phyloP scores from a whole-genome alignment of 805 yeast genomes.

The Blastobotrys americana region DNA sequence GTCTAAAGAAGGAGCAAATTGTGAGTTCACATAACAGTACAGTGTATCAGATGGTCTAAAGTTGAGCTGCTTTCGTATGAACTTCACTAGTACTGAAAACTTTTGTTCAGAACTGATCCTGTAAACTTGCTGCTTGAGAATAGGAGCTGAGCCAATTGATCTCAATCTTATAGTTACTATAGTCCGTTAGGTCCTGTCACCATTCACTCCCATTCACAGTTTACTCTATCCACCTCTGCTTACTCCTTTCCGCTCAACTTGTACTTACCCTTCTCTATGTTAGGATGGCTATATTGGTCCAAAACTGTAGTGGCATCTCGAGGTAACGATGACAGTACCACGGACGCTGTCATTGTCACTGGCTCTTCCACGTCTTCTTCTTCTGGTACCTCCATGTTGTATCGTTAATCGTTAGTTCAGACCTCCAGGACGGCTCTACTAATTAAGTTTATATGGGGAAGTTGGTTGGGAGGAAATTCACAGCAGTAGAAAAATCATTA shows the following conservation, averaged over 20 bases:
- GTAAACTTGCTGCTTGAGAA: slow-evolving; percentile 40
- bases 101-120: slow-evolving; percentile 39
- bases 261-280: slow-evolving; percentile 17
- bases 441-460: too few relatives aligned
- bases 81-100: slow-evolving; percentile 41
- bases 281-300: slow-evolving; percentile 22
- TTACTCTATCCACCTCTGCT: background rate
- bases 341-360: slow-evolving; percentile 29
- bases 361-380: slow-evolving; percentile 24
- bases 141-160: slow-evolving; percentile 49
- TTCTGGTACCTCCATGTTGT: slow-evolving; percentile 24
- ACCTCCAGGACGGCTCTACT: too few relatives aligned
- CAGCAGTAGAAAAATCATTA: too few relatives aligned
- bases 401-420: too few relatives aligned
- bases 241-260: slow-evolving; percentile 5
- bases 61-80: slow-evolving; percentile 35
- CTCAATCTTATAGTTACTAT: slow-evolving; percentile 42
- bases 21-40: slow-evolving; percentile 35
- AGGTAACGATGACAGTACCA: slow-evolving; percentile 27
- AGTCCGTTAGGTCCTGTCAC: too few relatives aligned
- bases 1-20: slow-evolving; percentile 37
- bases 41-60: slow-evolving; percentile 25
- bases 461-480: too few relatives aligned
- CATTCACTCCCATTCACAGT: background rate
- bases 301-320: slow-evolving; percentile 25